phyloP scores from a whole-genome alignment of 208 protist species.

The Leptomonas seymouri region DNA sequence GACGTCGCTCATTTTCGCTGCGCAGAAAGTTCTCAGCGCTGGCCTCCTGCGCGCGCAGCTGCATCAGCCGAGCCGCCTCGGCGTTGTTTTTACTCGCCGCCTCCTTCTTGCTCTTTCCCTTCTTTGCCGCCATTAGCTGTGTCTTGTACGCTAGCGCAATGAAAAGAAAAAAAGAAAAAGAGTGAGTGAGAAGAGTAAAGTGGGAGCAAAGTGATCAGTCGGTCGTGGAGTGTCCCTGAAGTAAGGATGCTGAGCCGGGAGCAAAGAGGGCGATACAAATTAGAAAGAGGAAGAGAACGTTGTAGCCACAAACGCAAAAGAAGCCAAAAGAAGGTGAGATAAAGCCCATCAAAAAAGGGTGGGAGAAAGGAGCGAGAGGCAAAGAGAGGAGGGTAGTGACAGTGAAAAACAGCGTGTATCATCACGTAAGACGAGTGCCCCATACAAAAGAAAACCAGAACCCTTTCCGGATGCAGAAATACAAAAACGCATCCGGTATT shows the following conservation, averaged over 20 bases:
- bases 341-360: conserved; percentile 23
- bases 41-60: conserved; percentile 59
- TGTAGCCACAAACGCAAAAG: not conserved
- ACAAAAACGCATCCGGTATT: too few species aligned
- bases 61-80: conserved; percentile 55
- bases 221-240: not conserved
- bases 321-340: not conserved
- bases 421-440: too few species aligned
- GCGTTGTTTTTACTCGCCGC: conserved; percentile 41
- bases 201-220: not conserved
- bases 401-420: too few species aligned
- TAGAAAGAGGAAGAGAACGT: not conserved
- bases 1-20: conserved; percentile 72
- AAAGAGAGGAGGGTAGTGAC: too few species aligned
- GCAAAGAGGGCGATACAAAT: not conserved
- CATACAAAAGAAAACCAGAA: too few species aligned
- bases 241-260: not conserved
- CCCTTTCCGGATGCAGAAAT: too few species aligned
- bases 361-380: too few species aligned
- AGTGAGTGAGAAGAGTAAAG: not conserved
- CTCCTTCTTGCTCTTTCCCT: conserved; percentile 40
- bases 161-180: not conserved
- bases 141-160: not conserved
- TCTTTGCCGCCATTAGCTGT: conserved; percentile 34
- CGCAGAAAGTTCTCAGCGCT: conserved; percentile 73